phyloP scores from a whole-genome alignment of 2,329 filamentous ascomycete species.

The Nigrograna mackinnonii region DNA sequence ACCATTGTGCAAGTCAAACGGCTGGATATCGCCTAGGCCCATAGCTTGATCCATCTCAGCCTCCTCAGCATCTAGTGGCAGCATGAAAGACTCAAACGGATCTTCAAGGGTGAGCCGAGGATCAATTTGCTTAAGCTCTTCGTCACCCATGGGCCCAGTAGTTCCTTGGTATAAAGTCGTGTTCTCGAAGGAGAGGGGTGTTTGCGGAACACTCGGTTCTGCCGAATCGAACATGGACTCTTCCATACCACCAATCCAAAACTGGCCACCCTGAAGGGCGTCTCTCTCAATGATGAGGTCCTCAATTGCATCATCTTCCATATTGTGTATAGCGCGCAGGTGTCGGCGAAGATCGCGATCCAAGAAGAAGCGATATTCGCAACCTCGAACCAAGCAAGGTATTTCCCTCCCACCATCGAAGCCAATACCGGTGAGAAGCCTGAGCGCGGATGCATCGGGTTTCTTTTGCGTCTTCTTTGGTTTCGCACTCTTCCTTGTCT shows the following conservation, averaged over 20 bases:
- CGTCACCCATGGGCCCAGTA: too few species aligned
- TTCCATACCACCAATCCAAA: slow-evolving; percentile 48
- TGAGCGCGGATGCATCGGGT: slow-evolving; percentile 28
- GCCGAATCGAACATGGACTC: slow-evolving; percentile 25
- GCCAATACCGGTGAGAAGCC: slow-evolving; percentile 60
- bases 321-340: slow-evolving; percentile 48
- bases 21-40: slow-evolving; percentile 1
- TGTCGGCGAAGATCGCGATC: slow-evolving; percentile 63
- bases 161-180: too few species aligned
- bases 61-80: slow-evolving; percentile 23
- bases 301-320: slow-evolving; percentile 36
- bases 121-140: not conserved
- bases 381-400: slow-evolving; percentile 54
- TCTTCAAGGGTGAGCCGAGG: not conserved
- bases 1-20: not conserved
- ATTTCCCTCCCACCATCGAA: slow-evolving; percentile 57
- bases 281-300: slow-evolving; percentile 44
- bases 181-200: slow-evolving; percentile 19
- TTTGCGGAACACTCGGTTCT: slow-evolving; percentile 36
- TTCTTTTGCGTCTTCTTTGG: slow-evolving; percentile 42
- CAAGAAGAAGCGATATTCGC: slow-evolving; percentile 59
- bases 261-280: slow-evolving; percentile 46
- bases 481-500: slow-evolving; percentile 39
- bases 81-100: slow-evolving; percentile 15
- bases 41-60: slow-evolving; percentile 8